Evolutionary conservation across 768 basidiomycete genomes (phyloP), one percentile per base, ranked within the genome.

Genomic region (Sporobolomyces phaffii): DNA sequence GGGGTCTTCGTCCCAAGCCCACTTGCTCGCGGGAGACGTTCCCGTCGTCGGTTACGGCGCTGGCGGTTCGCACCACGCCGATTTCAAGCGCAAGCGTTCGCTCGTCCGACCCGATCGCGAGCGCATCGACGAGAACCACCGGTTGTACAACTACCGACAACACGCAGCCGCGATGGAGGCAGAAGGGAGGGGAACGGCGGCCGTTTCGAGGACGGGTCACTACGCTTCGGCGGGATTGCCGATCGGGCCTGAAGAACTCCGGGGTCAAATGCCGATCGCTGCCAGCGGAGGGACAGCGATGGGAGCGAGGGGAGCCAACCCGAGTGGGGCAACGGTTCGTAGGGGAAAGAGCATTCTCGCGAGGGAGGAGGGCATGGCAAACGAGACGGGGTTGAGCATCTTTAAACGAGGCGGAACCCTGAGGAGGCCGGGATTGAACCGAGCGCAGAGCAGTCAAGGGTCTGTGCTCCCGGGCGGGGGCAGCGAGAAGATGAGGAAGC

Each of bases 61-160:
- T n/a, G n/a, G n/a, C n/a, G n/a, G n/a, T n/a, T n/a, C n/a, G n/a
- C n/a, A n/a, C n/a, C n/a, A n/a, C 52, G 33, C 22, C 49, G 59
- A 79, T 67, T 75, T 80, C 60, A 70, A 81, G 64, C 80, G 96
- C 76, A 97, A 96, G 82, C 93, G 92, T 82, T 89, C 87, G 76
- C 82, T 99, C 22, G 89, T 97, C 59, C 81, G 83, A 62, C 94
- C 94, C 7, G 94, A 99, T 78, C 82, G 94, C 63, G 93, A 96
- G 81, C 91, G 93, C 82, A 90, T 97, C 73, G 92, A 97, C 75
- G 91, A 92, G 14, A 85, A 86, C 45, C 91, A 97, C 81, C 84
- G 91, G 54, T 86, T 92, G 74, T 98, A 87, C 87, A 88, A 97
- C 79, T 98, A 98, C 85, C 90, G 60, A 85, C 64, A 82, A 63